A percentile compares a stretch with the other conserved stretches of the same genome.
Evolutionary conservation across 2,329 filamentous ascomycete genomes (phyloP).

Genomic region (Emmonsiellopsis sp.): DNA sequence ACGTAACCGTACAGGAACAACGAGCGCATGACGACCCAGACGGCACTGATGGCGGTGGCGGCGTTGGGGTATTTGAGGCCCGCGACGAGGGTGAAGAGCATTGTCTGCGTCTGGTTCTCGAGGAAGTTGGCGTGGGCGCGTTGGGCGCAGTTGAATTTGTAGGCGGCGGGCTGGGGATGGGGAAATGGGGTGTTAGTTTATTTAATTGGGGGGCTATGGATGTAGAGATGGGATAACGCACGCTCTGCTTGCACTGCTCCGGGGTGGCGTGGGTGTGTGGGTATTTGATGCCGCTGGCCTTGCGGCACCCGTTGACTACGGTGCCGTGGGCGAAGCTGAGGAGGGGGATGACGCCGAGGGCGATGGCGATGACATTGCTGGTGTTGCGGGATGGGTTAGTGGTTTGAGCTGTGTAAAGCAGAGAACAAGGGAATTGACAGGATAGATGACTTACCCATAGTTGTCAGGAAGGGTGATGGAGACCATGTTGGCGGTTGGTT

Average conservation of each 20-base stretch:
- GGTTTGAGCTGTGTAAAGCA: not conserved
- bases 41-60: constrained; percentile 36
- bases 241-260: constrained; percentile 43
- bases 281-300: constrained; percentile 45
- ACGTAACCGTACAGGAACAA: constrained; percentile 43
- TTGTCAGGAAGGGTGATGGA: constrained; percentile 38
- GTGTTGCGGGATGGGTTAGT: not conserved
- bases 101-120: constrained; percentile 47
- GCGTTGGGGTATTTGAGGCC: constrained; percentile 46
- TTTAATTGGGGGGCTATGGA: not conserved
- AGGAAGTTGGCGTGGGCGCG: constrained; percentile 51
- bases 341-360: constrained; percentile 46
- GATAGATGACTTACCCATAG: constrained; percentile 35
- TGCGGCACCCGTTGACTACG: constrained; percentile 40
- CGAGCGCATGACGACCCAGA: constrained; percentile 44
- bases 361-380: constrained; percentile 49
- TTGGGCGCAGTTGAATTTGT: constrained; percentile 47
- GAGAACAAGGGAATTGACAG: not conserved
- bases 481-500: constrained; percentile 23
- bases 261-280: constrained; percentile 51
- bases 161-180: constrained; percentile 28
- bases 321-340: constrained; percentile 44
- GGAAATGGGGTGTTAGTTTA: not conserved
- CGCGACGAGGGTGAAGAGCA: constrained; percentile 44
- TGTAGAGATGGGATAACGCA: constrained; percentile 19